Conservation (phyloP, 116 monocot species). For the Zostera marina region DNA sequence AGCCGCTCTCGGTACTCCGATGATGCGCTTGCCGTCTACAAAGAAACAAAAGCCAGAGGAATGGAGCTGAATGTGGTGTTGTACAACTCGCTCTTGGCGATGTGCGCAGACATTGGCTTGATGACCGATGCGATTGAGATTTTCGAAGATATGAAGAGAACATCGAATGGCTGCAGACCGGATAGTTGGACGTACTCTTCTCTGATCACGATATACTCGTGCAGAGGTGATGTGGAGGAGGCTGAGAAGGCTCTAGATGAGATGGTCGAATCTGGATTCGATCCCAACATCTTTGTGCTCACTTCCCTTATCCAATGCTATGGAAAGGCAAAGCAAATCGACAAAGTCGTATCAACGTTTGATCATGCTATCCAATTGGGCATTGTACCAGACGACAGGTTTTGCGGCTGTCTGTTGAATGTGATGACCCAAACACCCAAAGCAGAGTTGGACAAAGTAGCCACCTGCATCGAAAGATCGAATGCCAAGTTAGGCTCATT, state of each 20-base stretch:
- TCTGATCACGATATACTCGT: conserved; percentile 70
- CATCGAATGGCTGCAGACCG: conserved; percentile 23
- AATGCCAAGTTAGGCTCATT: conserved; percentile 39
- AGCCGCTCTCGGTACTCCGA: conserved; percentile 41
- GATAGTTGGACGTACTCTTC: conserved; percentile 77
- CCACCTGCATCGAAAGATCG: conserved; percentile 36
- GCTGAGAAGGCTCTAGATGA: conserved; percentile 44
- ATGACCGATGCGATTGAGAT: conserved; percentile 40
- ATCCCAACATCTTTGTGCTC: conserved; percentile 65
- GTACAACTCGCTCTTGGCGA: conserved; percentile 60
- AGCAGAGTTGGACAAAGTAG: conserved; percentile 45
- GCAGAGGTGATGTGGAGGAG: conserved; percentile 42
- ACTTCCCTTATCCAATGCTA: conserved; percentile 83
- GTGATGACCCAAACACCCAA: conserved; percentile 40
- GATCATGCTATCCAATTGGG: conserved; percentile 30
- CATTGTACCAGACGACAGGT: conserved; percentile 59
- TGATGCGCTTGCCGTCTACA: conserved; percentile 47
- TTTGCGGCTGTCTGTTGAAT: conserved; percentile 69
- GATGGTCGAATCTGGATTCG: conserved; percentile 57
- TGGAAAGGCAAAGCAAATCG: conserved; percentile 44
- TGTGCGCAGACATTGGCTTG: conserved; percentile 74
- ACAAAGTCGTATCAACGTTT: conserved; percentile 39
- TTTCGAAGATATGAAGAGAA: conserved; percentile 59
- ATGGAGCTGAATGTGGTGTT: conserved; percentile 29
- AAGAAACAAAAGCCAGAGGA: conserved; percentile 38